A percentile compares a stretch with the other conserved stretches of the same genome.
Evolutionary conservation across 2,329 filamentous ascomycete species (phyloP).

Genomic region (Arthrocladium fulminans): DNA sequence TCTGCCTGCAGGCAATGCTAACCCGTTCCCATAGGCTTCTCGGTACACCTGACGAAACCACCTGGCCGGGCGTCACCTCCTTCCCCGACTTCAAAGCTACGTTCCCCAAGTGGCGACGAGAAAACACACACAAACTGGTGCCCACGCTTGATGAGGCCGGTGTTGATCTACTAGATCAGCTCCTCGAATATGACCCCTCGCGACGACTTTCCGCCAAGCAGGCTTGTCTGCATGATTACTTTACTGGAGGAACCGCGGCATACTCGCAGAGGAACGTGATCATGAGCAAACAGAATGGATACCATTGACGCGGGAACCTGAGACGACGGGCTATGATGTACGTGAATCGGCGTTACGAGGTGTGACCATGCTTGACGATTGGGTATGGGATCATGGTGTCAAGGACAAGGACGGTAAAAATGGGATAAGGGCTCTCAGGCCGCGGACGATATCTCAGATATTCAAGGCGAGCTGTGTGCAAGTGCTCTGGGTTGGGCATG

Average conservation of each 20-base stretch:
- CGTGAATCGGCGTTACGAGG: background rate
- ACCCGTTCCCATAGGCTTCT: constrained; percentile 49
- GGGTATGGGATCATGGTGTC: background rate
- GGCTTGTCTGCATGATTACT: constrained; percentile 76
- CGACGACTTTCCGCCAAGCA: constrained; percentile 83
- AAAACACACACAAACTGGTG: constrained; percentile 57
- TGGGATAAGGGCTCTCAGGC: background rate
- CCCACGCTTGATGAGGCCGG: constrained; percentile 59
- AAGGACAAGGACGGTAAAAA: background rate
- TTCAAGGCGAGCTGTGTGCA: background rate
- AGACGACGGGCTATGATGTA: background rate
- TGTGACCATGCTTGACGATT: background rate
- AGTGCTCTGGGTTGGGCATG: background rate
- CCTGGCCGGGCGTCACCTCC: constrained; percentile 87
- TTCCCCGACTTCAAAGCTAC: constrained; percentile 90
- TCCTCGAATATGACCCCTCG: constrained; percentile 82
- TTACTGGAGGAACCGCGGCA: constrained; percentile 45
- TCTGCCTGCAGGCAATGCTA: constrained; percentile 11
- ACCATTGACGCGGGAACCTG: constrained; percentile 26
- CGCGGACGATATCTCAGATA: background rate
- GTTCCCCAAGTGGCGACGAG: constrained; percentile 82
- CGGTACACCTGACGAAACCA: constrained; percentile 70
- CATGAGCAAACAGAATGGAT: constrained; percentile 27
- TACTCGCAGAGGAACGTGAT: constrained; percentile 36
- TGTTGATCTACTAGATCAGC: constrained; percentile 46